A percentile compares a stretch with the other conserved stretches of the same genome.
These are phyloP conservation scores for Trypanosoma scelopori DNA, from an alignment of 208 protist species.

Conservation along the genomic window DNA sequence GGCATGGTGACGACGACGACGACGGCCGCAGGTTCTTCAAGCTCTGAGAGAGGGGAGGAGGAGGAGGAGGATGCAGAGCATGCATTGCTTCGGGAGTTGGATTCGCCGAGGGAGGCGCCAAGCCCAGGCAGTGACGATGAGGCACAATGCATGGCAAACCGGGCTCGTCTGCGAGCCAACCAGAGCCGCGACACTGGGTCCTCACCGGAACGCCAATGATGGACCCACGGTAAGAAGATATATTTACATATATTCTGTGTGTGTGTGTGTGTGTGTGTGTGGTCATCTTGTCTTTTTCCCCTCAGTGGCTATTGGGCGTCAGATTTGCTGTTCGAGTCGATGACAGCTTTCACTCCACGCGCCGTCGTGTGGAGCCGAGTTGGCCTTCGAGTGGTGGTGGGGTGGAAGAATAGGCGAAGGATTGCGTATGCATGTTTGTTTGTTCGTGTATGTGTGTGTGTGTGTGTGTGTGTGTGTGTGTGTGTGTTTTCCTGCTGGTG, in stretches of 20 bases:
- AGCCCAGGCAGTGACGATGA: conserved; percentile 7
- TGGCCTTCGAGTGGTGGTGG: background rate
- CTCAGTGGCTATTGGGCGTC: background rate
- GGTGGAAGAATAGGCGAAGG: too few species aligned
- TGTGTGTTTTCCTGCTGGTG: too few species aligned
- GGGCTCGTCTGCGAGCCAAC: conserved; percentile 17
- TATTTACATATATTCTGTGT: conserved; percentile 25
- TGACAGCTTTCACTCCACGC: background rate
- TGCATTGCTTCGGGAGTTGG: conserved; percentile 4
- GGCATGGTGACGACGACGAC: background rate
- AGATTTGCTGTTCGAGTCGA: too few species aligned
- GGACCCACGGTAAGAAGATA: background rate
- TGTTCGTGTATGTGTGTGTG: too few species aligned
- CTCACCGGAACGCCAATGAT: conserved; percentile 10
- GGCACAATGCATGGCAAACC: conserved; percentile 18
- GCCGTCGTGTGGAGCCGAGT: background rate
- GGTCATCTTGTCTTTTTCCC: background rate
- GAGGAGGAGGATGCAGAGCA: conserved; percentile 14
- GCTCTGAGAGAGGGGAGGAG: background rate
- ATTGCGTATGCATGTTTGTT: too few species aligned
- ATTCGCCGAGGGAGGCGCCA: conserved; percentile 5
- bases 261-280: conserved; percentile 18
- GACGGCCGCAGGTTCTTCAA: background rate
- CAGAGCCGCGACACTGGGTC: conserved; percentile 15
- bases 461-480: too few species aligned